Evolutionary conservation across 148 eudicot genomes (phyloP), one percentile per base, ranked within the genome.

Genomic region (Rhododendron ferrugineum): DNA sequence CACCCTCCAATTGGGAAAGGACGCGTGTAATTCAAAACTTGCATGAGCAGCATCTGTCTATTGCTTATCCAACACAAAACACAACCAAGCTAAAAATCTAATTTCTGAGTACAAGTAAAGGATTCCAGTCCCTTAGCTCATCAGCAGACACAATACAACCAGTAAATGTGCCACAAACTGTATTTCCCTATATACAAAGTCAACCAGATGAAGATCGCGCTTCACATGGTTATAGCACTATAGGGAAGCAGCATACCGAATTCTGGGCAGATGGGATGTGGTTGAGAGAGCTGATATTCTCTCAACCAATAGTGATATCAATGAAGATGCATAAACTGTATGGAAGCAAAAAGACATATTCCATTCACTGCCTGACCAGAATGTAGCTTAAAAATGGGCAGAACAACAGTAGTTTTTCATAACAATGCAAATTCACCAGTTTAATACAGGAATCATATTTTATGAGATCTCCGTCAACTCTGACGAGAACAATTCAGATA

Each of bases 391-490:
- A 30, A 40, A 64, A 83, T 15, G 15, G 62, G 14, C 16, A 30
- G 15, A 81, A 72, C 37, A 79, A 40, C 42, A 62, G 3, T 11
- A 30, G 46, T 13, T 40, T 80, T 78, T 46, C 81, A 84, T 18
- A 54, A 54, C 50, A 82, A 62, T 47, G 73, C 77, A 75, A 84
- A 78, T 28, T 74, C 83, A 52, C 49, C 52, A 47, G 68, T 72
- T 73, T 70, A 64, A 84, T 82, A 83, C 85, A 80, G n/a, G 64
- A 52, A 50, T 74, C 78, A 47, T 66, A 79, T 77, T 54, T 85
- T 89, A 85, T 73, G 83, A 83, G 13, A 81, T 36, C 30, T 77
- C 52, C 47, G 68, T 87, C 88, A 54, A 78, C 44, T 81, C 82
- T 77, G 84, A 78, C 81, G 40, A 87, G 73, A 75, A 84, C 46